A percentile compares a stretch with the other conserved stretches of the same genome.
These are phyloP conservation scores for Sordariomycetes sp. DNA, from an alignment of 2,329 filamentous ascomycete species.

Conservation along the genomic window DNA sequence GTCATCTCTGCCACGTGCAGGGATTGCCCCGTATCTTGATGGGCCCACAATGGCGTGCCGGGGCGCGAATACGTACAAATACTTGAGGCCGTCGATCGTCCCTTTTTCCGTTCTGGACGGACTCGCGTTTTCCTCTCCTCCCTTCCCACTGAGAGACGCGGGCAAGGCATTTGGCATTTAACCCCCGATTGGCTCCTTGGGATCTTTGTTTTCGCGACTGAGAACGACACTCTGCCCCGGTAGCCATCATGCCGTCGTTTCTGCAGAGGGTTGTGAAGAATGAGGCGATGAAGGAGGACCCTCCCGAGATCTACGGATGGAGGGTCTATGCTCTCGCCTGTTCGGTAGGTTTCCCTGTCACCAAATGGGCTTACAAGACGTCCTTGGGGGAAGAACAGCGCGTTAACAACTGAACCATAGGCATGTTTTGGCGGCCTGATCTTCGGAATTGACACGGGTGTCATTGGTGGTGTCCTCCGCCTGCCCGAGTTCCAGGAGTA, in stretches of 20 bases:
- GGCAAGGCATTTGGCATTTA: no score
- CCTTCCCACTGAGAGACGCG: neutral
- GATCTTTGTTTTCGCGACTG: neutral
- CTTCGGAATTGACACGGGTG: slow-evolving; percentile 45
- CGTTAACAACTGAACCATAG: neutral
- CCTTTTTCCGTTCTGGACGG: neutral
- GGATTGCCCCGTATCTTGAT: neutral
- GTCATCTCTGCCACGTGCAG: neutral
- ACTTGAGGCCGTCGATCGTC: neutral
- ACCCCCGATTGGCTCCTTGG: neutral
- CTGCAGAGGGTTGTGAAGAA: slow-evolving; percentile 52
- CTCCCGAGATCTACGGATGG: slow-evolving; percentile 60
- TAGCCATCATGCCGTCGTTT: slow-evolving; percentile 15
- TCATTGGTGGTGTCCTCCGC: slow-evolving; percentile 56
- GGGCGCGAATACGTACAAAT: neutral
- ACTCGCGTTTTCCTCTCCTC: neutral
- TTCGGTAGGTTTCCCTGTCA: neutral
- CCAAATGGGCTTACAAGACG: neutral
- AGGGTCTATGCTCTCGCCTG: slow-evolving; percentile 52
- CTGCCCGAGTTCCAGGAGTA: slow-evolving; percentile 43
- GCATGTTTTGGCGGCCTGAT: slow-evolving; percentile 53
- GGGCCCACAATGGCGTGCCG: neutral
- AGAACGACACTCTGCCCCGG: neutral
- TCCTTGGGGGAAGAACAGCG: neutral
- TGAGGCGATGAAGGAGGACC: slow-evolving; percentile 59